Evolutionary conservation across 495 filamentous ascomycete species (phyloP).

Genomic region (Thermochaetoides thermophila): DNA sequence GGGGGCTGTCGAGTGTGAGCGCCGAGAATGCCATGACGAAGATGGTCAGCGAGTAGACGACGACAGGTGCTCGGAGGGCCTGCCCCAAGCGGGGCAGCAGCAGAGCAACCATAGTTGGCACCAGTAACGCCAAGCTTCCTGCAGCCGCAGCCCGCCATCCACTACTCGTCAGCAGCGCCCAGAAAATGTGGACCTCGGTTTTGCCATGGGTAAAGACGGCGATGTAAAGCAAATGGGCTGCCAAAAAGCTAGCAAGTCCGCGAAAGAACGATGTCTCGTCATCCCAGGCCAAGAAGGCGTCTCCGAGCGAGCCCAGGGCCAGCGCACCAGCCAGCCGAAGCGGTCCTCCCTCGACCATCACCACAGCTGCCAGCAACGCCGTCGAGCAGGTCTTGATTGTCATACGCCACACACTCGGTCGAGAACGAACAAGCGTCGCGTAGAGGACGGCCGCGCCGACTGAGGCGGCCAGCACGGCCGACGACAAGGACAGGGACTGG

Average conservation of each 20-base stretch:
- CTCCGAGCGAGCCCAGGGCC: conserved; percentile 12
- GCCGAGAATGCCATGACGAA: conserved; percentile 22
- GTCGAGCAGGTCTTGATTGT: conserved; percentile 15
- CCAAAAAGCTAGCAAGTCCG: conserved; percentile 15
- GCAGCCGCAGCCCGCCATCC: conserved; percentile 3
- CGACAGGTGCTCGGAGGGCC: conserved; percentile 34
- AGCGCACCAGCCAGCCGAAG: conserved; percentile 8
- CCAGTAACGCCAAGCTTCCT: not conserved
- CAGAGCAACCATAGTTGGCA: conserved; percentile 6
- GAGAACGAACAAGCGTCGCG: conserved; percentile 6
- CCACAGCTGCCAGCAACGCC: conserved; percentile 8
- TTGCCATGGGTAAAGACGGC: conserved; percentile 4
- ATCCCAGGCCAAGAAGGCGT: conserved; percentile 16
- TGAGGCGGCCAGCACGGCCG: conserved; percentile 10
- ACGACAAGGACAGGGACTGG: not conserved
- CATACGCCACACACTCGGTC: conserved; percentile 8
- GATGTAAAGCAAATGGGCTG: conserved; percentile 15
- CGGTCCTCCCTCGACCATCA: conserved; percentile 2
- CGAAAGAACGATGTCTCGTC: conserved; percentile 11
- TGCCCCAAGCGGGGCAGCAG: conserved; percentile 12
- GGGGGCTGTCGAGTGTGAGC: conserved; percentile 6
- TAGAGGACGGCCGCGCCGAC: conserved; percentile 9
- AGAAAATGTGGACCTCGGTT: not conserved
- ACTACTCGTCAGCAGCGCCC: not conserved
- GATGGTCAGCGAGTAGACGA: conserved; percentile 35